Base-by-base conservation (phyloP, 2,329 filamentous ascomycete genomes). In the Verticillium tricorpus region DNA sequence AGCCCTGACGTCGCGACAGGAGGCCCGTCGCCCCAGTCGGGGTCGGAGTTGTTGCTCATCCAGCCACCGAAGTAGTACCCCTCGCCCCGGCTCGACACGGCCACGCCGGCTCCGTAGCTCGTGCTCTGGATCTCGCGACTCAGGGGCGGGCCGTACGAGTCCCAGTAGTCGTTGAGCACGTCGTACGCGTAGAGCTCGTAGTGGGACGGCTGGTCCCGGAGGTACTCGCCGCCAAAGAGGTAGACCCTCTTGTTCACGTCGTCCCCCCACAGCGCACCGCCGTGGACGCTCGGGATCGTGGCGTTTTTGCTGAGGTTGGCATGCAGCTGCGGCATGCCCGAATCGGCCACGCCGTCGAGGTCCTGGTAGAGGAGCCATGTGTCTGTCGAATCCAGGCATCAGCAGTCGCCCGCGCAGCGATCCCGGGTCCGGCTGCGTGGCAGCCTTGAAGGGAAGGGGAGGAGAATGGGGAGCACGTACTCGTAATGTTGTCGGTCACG, bases 31-130 rank as follows among this genome's bases (percentile, higher is more conserved):
- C 67, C 66, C 85, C 84, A 89, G 9, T 77, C 77, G 0, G 80
- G 74, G 1, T 79, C 76, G 1, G 84, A 85, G 56, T 72, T 71
- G 65, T 84, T 84, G 66, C 81, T 86, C 62, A 84, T 74, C 81
- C 83, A 89, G 50, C 87, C 87, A 54, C 87, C 87, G 64, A 85
- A 83, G 69, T 88, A 87, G 68, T 83, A 89, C 1, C 82, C 85
- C 62, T 83, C 75, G 12, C 83, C 86, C 2, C 80, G 76, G 40
- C 80, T 77, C 5, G 85, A 78, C 11, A 86, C 77, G 2, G 82
- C 79, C 11, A 82, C 78, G 14, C 84, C 82, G 15, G 85, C 85
- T 12, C 86, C 86, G 63, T 81, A 87, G 6, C 84, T 80, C 2
- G 84, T 77, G 7, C 82, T 73, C 55, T 76, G 70, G 56, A 86